Base-by-base conservation (phyloP, 1,284 basidiomycete species). In the Cryptococcus floricola region DNA sequence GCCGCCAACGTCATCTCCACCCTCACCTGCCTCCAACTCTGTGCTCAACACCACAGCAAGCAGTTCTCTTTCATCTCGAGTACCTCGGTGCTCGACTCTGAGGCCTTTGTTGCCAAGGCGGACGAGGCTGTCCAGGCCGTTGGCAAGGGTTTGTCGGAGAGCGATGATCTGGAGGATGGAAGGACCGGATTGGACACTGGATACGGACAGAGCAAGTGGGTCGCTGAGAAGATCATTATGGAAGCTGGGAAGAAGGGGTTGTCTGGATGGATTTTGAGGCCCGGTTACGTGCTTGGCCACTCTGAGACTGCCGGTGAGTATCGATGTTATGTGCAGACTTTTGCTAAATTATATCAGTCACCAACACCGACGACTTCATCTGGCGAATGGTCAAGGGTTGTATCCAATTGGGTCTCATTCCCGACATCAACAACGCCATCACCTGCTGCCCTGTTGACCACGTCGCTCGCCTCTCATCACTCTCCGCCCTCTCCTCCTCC, bases 401-500 rank as follows among this genome's bases (percentile, higher is more conserved):
- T 73, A 83, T 96, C 48, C 96, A 99, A 76, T 86, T 98, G 6
- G 95, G 95, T 3, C 83, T 93, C 44, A 86, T 94, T 2, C 96
- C 96, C 1, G 91, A 99, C 73, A 98, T 99, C 77, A 92, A 97
- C 81, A 99, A 99, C 78, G 88, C 90, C 4, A 84, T 98, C 71
- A 98, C 98, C 79, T 95, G 98, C 89, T 90, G 94, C 18, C 96
- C 96, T 0, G 96, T 98, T 28, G 90, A 98, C 77, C 91, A 96
- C 72, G 95, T 99, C 59, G 94, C 96, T 1, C 82, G 85, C 3
- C 87, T 90, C 67, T 85, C 86, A 4, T 80, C 89, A 1, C 80
- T 90, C 18, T 88, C 92, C 1, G 84, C 87, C 1, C 66, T 80
- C 39, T 52, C 79, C 79, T 6, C 85, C 81, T 54, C 80, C 82